Conservation (phyloP, 164 flowering plant species). For the Aristolochia californica region DNA sequence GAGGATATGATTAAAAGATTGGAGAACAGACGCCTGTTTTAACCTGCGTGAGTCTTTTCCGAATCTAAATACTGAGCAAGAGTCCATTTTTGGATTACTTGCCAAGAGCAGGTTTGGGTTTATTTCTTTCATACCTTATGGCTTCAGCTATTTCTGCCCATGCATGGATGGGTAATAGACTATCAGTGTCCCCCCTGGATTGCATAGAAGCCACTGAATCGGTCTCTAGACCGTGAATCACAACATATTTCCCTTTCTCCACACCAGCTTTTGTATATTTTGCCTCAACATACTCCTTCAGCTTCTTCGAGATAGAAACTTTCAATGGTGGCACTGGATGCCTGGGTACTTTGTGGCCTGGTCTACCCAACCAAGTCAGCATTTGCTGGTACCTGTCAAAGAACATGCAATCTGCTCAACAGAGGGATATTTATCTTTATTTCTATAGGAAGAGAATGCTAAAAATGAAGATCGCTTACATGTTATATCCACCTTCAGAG, state of each 20-base stretch:
- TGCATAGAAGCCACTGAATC: slow-evolving; percentile 89
- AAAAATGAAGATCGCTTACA: slow-evolving; percentile 10
- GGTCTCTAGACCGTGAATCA: slow-evolving; percentile 70
- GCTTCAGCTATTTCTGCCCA: slow-evolving; percentile 62
- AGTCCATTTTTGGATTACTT: too few species aligned
- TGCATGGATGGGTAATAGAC: slow-evolving; percentile 59
- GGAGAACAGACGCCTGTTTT: not conserved
- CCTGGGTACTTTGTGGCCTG: slow-evolving; percentile 53
- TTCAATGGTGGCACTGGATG: slow-evolving; percentile 57
- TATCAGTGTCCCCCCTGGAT: slow-evolving; percentile 73
- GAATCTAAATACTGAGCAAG: not conserved
- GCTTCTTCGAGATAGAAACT: slow-evolving; percentile 63
- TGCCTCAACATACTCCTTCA: slow-evolving; percentile 55
- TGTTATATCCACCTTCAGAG: slow-evolving; percentile 57
- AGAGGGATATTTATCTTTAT: not conserved
- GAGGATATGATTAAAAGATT: not conserved
- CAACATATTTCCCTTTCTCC: slow-evolving; percentile 62
- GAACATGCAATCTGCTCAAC: not conserved
- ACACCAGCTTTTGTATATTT: slow-evolving; percentile 60
- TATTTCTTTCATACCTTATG: slow-evolving; percentile 37
- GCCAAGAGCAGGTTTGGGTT: not conserved
- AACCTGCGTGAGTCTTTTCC: not conserved
- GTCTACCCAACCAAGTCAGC: slow-evolving; percentile 77
- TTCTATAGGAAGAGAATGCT: not conserved
- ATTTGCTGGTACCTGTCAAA: slow-evolving; percentile 64